Evolutionary conservation across 768 basidiomycete genomes (phyloP), one percentile per base, ranked within the genome.

Genomic region (Austroboletus eburneus): DNA sequence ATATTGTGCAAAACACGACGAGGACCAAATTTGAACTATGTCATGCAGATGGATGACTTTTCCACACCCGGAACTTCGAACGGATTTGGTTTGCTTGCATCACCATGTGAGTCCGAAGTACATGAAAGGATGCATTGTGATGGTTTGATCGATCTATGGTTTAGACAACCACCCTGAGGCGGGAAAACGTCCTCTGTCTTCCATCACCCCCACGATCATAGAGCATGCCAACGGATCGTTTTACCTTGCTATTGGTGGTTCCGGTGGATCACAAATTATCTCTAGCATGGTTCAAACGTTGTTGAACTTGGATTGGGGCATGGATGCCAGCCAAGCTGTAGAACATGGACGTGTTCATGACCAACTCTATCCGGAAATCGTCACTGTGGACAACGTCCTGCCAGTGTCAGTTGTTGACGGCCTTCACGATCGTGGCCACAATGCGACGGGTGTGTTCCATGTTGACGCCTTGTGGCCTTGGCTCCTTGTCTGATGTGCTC

Each of bases 221-320:
- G 91, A 96, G 58, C 57, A 88, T 51, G 62, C 67, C 0, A 77
- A 92, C 53, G 90, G 89, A 6, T 76, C 83, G 0, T 78, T 94
- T 51, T 82, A 80, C 58, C 68, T 84, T 13, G 80, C 82, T 2
- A 58, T 91, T 32, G 95, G 95, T 37, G 95, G 85, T 13, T 83
- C 91, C 0, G 95, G 95, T 8, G 94, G 95, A 22, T 81, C 85
- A 4, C 76, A 85, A 22, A 97, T 98, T 45, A 88, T 95, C 62
- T 73, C 80, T 1, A 69, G 90, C 1, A 64, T 94, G 9, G 79
- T 90, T 41, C 93, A 97, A 64, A 79, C 82, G 21, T 62, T 97
- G 8, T 59, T 94, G 17, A 87, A 89, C 58, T 62, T 89, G 9
- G 65, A 77, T 25, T 87, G 87, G 80, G 92, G 87, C 1, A 72